Percentiles rank a stretch among this genome's conserved stretches.
phyloP scores from a whole-genome alignment of 169 alveolate genomes.

The Perkinsus chesapeaki region DNA sequence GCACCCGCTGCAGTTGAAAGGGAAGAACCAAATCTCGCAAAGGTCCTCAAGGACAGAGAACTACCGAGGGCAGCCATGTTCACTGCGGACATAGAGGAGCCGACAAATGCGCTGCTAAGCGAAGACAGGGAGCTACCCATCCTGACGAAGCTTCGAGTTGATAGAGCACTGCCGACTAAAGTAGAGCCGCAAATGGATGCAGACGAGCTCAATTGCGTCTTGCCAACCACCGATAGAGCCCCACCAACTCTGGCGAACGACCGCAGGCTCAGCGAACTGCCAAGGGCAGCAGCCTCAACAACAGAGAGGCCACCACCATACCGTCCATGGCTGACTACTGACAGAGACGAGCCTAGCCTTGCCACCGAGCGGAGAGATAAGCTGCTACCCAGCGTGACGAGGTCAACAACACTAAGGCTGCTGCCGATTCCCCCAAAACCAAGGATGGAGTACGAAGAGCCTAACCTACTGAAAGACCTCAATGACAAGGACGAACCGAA shows the following conservation, averaged over 20 bases:
- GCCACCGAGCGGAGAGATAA: neutral
- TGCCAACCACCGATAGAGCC: slow-evolving; percentile 4
- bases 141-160: slow-evolving; percentile 1
- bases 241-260: neutral
- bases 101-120: neutral
- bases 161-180: neutral
- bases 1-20: slow-evolving; percentile 12
- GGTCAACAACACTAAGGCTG: neutral
- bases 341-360: neutral
- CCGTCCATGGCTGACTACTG: neutral
- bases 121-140: neutral
- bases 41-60: neutral
- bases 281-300: neutral
- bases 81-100: neutral
- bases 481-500: neutral
- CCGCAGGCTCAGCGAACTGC: neutral
- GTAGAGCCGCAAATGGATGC: neutral
- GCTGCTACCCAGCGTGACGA: neutral
- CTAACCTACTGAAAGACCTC: neutral
- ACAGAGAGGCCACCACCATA: neutral
- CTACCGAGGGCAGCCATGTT: slow-evolving; percentile 16
- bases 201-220: neutral
- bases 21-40: slow-evolving; percentile 14
- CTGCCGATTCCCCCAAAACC: neutral
- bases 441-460: neutral